Evolutionary conservation across 352 stramenopile genomes (phyloP).

Genomic region (Globisporangium emineosum): DNA sequence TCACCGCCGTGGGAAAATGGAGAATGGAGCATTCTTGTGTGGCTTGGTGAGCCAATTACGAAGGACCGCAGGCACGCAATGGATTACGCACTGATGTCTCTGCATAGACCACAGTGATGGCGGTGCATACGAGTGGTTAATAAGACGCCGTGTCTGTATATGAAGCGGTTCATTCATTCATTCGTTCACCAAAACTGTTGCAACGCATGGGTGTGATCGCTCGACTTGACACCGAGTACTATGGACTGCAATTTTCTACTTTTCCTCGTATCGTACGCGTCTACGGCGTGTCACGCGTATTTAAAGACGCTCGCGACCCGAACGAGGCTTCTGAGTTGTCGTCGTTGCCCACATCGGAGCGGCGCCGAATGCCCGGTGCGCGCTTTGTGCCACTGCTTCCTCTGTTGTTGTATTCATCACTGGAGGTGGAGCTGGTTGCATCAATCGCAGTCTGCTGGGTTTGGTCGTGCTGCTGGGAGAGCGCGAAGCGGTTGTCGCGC

Average conservation of each 20-base stretch:
- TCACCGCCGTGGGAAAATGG: too few relatives aligned
- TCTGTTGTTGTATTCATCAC: not conserved
- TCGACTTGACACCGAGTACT: not conserved
- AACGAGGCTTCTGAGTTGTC: not conserved
- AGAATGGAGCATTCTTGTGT: not conserved
- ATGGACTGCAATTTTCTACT: not conserved
- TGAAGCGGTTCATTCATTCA: not conserved
- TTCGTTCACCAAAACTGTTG: not conserved
- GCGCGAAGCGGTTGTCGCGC: conserved; percentile 26
- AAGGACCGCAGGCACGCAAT: too few relatives aligned
- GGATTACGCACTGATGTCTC: too few relatives aligned
- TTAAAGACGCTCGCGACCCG: conserved; percentile 4
- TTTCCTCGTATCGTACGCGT: not conserved
- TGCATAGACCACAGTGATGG: too few relatives aligned
- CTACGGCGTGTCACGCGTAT: conserved; percentile 7
- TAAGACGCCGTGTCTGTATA: not conserved
- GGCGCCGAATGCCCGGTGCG: conserved; percentile 8
- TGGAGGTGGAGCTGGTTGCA: not conserved
- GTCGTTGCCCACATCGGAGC: conserved; percentile 3
- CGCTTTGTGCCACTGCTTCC: conserved; percentile 5
- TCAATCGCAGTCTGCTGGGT: conserved; percentile 11
- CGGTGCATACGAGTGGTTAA: not conserved
- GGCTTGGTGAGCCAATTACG: too few relatives aligned
- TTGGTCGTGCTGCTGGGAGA: conserved; percentile 34
- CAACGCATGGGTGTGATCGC: not conserved